Evolutionary conservation across 176 grass and related monocot species (phyloP).

Genomic region (Thalia dealbata): DNA sequence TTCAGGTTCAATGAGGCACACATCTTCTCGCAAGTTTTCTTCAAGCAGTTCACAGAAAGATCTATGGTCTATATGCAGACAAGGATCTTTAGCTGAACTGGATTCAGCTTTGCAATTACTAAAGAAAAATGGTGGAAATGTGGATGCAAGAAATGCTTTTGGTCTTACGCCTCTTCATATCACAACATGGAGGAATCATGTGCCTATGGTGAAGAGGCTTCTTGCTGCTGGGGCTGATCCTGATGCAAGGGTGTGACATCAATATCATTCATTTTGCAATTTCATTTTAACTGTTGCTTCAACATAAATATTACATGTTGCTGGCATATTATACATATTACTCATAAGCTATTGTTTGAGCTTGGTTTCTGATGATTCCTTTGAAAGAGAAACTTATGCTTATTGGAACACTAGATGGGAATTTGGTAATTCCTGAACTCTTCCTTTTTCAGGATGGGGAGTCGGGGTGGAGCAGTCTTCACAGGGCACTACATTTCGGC

Average conservation of each 20-base stretch:
- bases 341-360: neutral
- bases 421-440: neutral
- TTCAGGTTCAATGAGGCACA: conserved; percentile 46
- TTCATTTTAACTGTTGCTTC: neutral
- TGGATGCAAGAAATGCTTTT: conserved; percentile 81
- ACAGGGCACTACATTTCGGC: conserved; percentile 94
- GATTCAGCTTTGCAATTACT: conserved; percentile 67
- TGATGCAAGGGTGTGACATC: conserved; percentile 66
- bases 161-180: conserved; percentile 92
- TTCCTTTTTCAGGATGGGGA: conserved; percentile 70
- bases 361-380: neutral
- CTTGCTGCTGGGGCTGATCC: conserved; percentile 82
- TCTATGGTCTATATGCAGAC: conserved; percentile 59
- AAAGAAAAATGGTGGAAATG: conserved; percentile 71
- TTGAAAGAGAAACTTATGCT: neutral
- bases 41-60: conserved; percentile 57
- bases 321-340: neutral
- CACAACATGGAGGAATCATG: conserved; percentile 94
- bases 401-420: neutral
- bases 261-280: neutral
- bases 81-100: conserved; percentile 80
- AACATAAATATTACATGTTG: too few relatives aligned
- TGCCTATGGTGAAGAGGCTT: conserved; percentile 71
- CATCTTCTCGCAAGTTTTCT: conserved; percentile 45
- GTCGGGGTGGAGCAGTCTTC: conserved; percentile 93